Evolutionary conservation across 2,329 filamentous ascomycete genomes (phyloP).

Genomic region (Colletotrichum cuscutae): DNA sequence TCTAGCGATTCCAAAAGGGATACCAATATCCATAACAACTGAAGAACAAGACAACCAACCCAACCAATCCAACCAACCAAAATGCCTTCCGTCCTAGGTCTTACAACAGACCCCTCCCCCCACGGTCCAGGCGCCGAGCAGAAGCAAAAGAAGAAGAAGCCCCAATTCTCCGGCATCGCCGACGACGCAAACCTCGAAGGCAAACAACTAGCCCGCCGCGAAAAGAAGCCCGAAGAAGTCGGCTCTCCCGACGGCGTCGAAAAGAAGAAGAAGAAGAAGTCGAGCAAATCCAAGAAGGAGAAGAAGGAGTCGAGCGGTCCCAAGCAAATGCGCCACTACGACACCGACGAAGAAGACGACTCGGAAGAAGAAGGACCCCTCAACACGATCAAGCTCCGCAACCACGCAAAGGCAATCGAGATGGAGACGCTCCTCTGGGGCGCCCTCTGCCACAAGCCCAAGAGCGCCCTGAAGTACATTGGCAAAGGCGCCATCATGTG

Average conservation of each 20-base stretch:
- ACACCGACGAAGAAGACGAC: constrained; percentile 23
- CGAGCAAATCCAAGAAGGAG: constrained; percentile 20
- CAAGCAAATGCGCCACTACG: constrained; percentile 16
- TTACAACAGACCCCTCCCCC: constrained; percentile 42
- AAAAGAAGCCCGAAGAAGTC: not conserved
- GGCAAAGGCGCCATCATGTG: constrained; percentile 51
- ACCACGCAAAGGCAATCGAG: constrained; percentile 48
- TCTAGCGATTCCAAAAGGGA: not conserved
- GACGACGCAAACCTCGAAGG: constrained; percentile 11
- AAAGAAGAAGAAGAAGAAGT: constrained; percentile 25
- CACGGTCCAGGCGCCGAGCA: constrained; percentile 33
- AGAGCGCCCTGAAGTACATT: constrained; percentile 48
- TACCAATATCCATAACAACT: no score
- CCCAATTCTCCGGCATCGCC: not conserved
- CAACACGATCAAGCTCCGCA: constrained; percentile 50
- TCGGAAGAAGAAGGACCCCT: constrained; percentile 33
- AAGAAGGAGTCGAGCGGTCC: constrained; percentile 3
- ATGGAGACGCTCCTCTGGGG: constrained; percentile 52
- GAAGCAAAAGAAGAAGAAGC: constrained; percentile 33
- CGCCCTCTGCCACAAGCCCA: constrained; percentile 49
- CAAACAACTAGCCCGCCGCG: constrained; percentile 32
- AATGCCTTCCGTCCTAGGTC: constrained; percentile 46
- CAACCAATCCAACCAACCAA: not conserved
- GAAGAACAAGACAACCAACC: not conserved
- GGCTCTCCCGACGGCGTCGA: constrained; percentile 8